These are phyloP conservation scores for Hamamelis virginiana DNA, from an alignment of 164 flowering plant species.

Conservation along the genomic window DNA sequence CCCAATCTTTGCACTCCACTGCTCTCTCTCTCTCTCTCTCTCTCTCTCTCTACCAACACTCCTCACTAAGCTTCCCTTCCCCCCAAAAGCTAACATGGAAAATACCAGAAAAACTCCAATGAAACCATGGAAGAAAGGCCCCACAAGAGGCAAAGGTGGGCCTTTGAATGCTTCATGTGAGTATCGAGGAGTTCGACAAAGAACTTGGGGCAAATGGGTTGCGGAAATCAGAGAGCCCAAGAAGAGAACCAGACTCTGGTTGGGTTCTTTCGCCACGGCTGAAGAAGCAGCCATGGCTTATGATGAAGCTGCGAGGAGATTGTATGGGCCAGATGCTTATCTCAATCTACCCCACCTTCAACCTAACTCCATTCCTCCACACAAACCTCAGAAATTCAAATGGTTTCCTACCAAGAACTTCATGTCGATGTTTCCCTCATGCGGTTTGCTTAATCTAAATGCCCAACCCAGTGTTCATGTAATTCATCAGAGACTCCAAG, in stretches of 20 bases:
- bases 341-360: conserved; percentile 90
- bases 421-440: conserved; percentile 72
- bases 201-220: conserved; percentile 99
- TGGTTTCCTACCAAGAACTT: conserved; percentile 84
- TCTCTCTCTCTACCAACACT: conserved; percentile 8
- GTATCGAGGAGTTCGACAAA: conserved; percentile 88
- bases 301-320: conserved; percentile 83
- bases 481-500: conserved; percentile 89
- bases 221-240: conserved; percentile 98
- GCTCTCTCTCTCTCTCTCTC: conserved; percentile 5
- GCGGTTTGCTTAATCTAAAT: conserved; percentile 73
- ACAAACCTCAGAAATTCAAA: conserved; percentile 55
- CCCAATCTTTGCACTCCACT: conserved; percentile 15
- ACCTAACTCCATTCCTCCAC: conserved; percentile 31
- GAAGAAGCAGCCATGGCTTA: conserved; percentile 99
- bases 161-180: conserved; percentile 89
- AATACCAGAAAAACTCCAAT: conserved; percentile 45
- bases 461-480: conserved; percentile 89
- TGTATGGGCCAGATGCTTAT: conserved; percentile 93
- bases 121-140: conserved; percentile 97
- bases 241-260: conserved; percentile 93
- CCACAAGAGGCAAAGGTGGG: conserved; percentile 95
- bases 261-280: conserved; percentile 93
- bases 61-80: conserved; percentile 4
- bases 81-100: conserved; percentile 42